Conservation (phyloP, 75 land plant genomes). For the Cupressus sempervirens region DNA sequence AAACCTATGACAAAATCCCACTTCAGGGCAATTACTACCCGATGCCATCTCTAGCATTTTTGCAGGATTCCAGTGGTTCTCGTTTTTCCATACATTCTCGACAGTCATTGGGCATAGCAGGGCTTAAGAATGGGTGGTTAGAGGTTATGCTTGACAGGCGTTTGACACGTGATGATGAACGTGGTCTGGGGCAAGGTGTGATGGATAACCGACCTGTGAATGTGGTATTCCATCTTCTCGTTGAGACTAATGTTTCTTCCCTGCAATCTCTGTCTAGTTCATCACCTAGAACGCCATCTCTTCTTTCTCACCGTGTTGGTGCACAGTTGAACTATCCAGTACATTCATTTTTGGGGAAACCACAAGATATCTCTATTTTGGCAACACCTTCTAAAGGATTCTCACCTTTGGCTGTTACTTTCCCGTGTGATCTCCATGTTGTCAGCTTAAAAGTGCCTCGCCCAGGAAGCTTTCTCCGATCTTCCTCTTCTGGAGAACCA, state of each 20-base stretch:
- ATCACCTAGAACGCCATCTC: constrained; percentile 57
- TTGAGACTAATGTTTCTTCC: constrained; percentile 65
- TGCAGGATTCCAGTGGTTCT: constrained; percentile 69
- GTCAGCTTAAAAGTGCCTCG: constrained; percentile 71
- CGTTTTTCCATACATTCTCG: constrained; percentile 89
- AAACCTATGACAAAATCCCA: constrained; percentile 97
- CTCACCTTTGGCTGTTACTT: constrained; percentile 53
- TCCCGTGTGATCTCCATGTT: constrained; percentile 95
- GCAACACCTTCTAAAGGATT: constrained; percentile 24
- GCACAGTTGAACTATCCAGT: constrained; percentile 87
- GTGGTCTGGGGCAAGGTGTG: constrained; percentile 97
- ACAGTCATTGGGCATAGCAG: constrained; percentile 90
- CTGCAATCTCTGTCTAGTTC: constrained; percentile 16
- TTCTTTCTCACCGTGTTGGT: constrained; percentile 75
- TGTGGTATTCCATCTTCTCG: constrained; percentile 74
- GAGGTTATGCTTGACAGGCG: constrained; percentile 96
- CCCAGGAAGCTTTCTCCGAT: constrained; percentile 35
- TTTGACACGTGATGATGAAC: constrained; percentile 76
- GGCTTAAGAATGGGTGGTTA: constrained; percentile 77
- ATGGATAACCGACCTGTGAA: constrained; percentile 88
- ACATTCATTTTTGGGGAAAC: constrained; percentile 70
- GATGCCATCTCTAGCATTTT: constrained; percentile 96
- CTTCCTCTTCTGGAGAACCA: constrained; percentile 18
- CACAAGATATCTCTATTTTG: constrained; percentile 24
- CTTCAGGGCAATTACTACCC: constrained; percentile 99